Base-by-base conservation (phyloP, 768 basidiomycete genomes). In the Boletus sp. region DNA sequence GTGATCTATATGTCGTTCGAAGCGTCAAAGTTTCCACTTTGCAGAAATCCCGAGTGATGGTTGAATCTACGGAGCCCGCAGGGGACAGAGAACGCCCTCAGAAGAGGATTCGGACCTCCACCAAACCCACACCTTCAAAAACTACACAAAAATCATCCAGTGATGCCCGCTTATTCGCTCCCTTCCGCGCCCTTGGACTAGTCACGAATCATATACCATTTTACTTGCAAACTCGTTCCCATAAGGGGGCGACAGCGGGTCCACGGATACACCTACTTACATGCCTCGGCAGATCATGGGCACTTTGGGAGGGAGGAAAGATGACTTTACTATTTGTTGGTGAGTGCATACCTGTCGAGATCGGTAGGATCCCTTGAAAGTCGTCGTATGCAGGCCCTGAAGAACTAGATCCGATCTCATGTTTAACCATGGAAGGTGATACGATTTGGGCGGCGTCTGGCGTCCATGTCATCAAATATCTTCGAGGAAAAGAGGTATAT, bases 171-270 rank as follows among this genome's bases (percentile, higher is more conserved):
- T 69, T 99, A 39, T 98, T 96, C 67, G 90, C 87, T 5, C 96
- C 97, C 4, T 99, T 98, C 68, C 83, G 97, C 55, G 94, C 94
- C 7, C 82, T 99, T n/a, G 96, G 97, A 27, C 82, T 93, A 53
- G 82, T 98, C 64, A 93, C 95, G 41, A 95, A 96, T 66, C 82
- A 87, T 73, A 80, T 95, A 25, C 93, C 95, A 10, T 92, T 96
- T 67, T 83, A 88, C 15, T 70, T 98, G 54, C 93, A 96, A 76
- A 84, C 88, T 2, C 83, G 92, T 50, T 84, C 89, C 1, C 78
- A 85, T 64, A 95, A 94, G 68, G 91, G 91, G 25, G 83, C 91
- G 21, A 82, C 90, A 1, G 87, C 88, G 19, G 90, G 88, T 3
- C 93, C 95, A 1, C 81, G 83, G 44, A 77, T 95, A 53, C 88